These are phyloP conservation scores for Cymbopogon citratus DNA, from an alignment of 176 grass and related monocot species.

Conservation along the genomic window DNA sequence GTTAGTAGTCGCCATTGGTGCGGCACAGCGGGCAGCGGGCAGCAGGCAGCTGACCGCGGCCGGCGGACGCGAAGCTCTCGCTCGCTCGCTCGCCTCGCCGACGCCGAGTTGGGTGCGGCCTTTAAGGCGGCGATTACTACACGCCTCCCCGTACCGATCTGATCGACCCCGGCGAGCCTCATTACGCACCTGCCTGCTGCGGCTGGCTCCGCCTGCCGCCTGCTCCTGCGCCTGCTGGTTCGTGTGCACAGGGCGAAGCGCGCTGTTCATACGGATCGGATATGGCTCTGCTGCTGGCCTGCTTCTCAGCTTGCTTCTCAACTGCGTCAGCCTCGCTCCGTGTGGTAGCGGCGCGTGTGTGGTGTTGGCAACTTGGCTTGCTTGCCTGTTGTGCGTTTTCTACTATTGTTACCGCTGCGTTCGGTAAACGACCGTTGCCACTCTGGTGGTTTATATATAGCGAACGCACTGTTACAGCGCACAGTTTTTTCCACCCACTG, in stretches of 20 bases:
- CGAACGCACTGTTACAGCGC: no score
- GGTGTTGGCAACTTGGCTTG: no score
- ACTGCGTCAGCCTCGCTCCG: background rate
- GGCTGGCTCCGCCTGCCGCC: background rate
- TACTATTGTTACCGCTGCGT: background rate
- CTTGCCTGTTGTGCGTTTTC: background rate
- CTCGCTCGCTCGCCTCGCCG: background rate
- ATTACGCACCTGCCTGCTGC: background rate
- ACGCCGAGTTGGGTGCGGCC: slow-evolving; percentile 20
- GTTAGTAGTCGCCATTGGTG: slow-evolving; percentile 27
- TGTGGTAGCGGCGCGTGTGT: background rate
- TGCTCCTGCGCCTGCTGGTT: background rate
- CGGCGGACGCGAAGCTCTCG: background rate
- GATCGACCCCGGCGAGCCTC: background rate
- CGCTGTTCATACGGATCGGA: background rate
- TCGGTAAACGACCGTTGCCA: background rate
- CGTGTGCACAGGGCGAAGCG: background rate
- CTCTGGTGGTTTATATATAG: background rate
- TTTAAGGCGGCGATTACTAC: slow-evolving; percentile 27
- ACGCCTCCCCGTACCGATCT: slow-evolving; percentile 6
- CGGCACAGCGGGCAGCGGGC: background rate
- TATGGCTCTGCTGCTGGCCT: background rate
- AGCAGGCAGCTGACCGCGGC: background rate
- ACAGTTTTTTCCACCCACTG: background rate
- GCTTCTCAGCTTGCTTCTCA: background rate